These are phyloP conservation scores for Sordariomycetes sp. DNA, from an alignment of 2,329 filamentous ascomycete genomes.

Conservation along the genomic window DNA sequence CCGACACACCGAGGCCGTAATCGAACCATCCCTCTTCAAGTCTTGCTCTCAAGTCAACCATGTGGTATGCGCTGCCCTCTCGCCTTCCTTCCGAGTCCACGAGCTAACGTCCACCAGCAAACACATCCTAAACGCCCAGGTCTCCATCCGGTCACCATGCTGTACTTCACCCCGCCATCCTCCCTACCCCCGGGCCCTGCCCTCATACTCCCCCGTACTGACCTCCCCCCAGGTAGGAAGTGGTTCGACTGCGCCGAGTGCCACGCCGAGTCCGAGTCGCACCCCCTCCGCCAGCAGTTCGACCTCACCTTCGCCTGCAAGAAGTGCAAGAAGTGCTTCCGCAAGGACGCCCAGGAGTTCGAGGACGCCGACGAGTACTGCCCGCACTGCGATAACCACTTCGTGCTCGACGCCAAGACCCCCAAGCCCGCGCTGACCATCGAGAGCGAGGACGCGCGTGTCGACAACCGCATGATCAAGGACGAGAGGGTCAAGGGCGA, in stretches of 20 bases:
- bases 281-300: constrained; percentile 62
- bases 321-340: constrained; percentile 97
- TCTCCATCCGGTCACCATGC: constrained; percentile 89
- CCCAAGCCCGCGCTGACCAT: constrained; percentile 76
- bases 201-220: not conserved
- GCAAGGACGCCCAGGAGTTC: constrained; percentile 84
- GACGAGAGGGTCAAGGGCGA: constrained; percentile 66
- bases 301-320: constrained; percentile 98
- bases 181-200: not conserved
- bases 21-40: not conserved
- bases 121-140: constrained; percentile 96
- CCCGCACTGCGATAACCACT: constrained; percentile 98
- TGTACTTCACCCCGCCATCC: constrained; percentile 46
- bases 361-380: constrained; percentile 98
- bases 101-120: constrained; percentile 48
- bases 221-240: constrained; percentile 55
- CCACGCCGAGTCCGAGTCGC: constrained; percentile 70
- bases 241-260: constrained; percentile 99
- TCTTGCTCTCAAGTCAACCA: not conserved
- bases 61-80: not conserved
- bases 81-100: not conserved
- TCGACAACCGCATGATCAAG: constrained; percentile 84
- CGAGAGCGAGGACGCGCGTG: constrained; percentile 81
- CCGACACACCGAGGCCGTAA: not conserved
- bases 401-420: constrained; percentile 78